phyloP scores from a whole-genome alignment of 2,329 filamentous ascomycete species.

The Ampelomyces quisqualis region DNA sequence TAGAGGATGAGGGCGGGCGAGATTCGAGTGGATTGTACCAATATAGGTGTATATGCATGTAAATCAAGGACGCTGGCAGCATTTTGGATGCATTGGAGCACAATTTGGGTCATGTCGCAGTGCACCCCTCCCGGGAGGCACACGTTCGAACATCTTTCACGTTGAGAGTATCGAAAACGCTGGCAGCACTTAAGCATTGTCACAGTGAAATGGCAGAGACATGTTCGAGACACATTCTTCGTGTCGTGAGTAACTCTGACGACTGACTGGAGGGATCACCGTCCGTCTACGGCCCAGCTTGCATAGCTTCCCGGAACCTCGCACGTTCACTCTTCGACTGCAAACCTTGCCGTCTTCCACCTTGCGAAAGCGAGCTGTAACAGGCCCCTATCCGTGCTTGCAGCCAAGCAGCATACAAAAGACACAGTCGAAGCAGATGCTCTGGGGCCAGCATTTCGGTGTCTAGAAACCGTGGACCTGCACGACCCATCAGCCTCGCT shows the following conservation, averaged over 20 bases:
- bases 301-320: not conserved
- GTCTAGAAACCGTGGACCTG: slow-evolving; percentile 43
- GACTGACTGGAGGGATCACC: not conserved
- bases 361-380: too few relatives aligned
- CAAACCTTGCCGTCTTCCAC: not conserved
- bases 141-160: not conserved
- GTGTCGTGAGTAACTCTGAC: slow-evolving; percentile 1
- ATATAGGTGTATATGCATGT: slow-evolving; percentile 9
- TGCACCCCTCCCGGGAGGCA: too few relatives aligned
- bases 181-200: too few relatives aligned
- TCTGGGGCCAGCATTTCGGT: not conserved
- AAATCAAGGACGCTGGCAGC: too few relatives aligned
- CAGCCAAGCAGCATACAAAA: not conserved
- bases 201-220: not conserved
- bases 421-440: not conserved
- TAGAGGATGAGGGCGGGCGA: too few relatives aligned
- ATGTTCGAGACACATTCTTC: not conserved
- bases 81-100: too few relatives aligned
- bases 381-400: not conserved
- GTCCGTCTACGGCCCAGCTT: not conserved
- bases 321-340: not conserved
- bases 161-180: too few relatives aligned
- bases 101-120: too few relatives aligned
- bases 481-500: not conserved
- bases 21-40: too few relatives aligned